Evolutionary conservation across 345 rosid species (phyloP).

Genomic region (Noccaea bulbosa): DNA sequence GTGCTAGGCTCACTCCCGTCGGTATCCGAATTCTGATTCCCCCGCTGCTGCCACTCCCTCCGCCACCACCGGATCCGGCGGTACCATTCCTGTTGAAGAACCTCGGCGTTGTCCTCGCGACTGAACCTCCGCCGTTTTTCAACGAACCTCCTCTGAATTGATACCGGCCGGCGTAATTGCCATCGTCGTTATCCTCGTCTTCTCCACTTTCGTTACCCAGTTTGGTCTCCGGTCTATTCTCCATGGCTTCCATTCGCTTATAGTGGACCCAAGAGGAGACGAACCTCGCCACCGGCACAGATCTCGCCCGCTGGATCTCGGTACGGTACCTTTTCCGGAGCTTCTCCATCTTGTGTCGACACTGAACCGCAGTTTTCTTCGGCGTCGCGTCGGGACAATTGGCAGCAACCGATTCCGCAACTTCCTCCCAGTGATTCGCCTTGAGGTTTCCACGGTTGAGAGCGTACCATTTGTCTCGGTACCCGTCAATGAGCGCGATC

Average conservation of each 20-base stretch:
- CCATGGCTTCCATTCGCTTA: constrained; percentile 88
- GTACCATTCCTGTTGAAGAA: constrained; percentile 60
- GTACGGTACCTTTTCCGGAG: constrained; percentile 85
- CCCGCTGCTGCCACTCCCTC: constrained; percentile 40
- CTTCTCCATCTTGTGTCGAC: constrained; percentile 99
- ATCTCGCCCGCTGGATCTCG: constrained; percentile 88
- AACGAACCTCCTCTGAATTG: constrained; percentile 46
- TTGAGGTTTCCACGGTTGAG: constrained; percentile 93
- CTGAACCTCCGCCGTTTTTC: constrained; percentile 48
- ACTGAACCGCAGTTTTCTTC: constrained; percentile 84
- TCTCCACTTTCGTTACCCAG: constrained; percentile 43
- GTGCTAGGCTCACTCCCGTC: constrained; percentile 78
- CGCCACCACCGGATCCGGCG: constrained; percentile 44
- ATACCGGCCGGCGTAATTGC: constrained; percentile 52
- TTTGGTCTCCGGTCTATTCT: constrained; percentile 61
- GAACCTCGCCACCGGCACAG: constrained; percentile 77
- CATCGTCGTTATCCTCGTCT: constrained; percentile 33
- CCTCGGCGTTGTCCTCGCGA: constrained; percentile 59
- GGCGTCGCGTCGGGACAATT: constrained; percentile 69
- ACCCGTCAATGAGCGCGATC: constrained; percentile 72
- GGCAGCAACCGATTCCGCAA: constrained; percentile 65
- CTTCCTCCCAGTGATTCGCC: constrained; percentile 95
- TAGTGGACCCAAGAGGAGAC: constrained; percentile 91
- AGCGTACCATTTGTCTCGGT: constrained; percentile 86
- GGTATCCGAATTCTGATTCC: constrained; percentile 79